Evolutionary conservation across 768 basidiomycete genomes (phyloP), one percentile per base, ranked within the genome.

Genomic region (Naganishia kalamii): DNA sequence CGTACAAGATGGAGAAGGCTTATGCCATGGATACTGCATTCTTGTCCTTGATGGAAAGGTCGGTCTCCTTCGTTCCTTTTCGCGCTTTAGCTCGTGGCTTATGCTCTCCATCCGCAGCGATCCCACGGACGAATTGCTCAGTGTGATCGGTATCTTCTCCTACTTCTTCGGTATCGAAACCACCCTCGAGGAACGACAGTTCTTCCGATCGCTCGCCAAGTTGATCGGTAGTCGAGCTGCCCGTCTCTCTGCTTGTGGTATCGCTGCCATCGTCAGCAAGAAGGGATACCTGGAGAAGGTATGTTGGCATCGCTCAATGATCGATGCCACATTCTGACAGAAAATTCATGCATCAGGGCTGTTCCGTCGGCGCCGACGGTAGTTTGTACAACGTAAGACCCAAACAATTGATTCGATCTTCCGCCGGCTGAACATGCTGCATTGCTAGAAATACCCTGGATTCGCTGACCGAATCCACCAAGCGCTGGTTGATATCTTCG

Each of bases 141-240:
- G 94, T 85, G 86, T 92, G 75, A 90, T 96, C 73, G 94, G 94
- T 50, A 91, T 99, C 72, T 97, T 99, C 81, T 85, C 88, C 7
- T 90, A 98, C 81, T 97, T 97, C 83, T 98, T 92, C 75, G 89
- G 89, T 41, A 81, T 98, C 46, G 93, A 97, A 80, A 97, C 96
- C 27, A 98, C 94, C 0, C 83, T 93, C 30, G 90, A 91, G 7
- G 94, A 99, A 79, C 88, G 94, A 27, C 89, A 94, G 74, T 98
- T 99, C 83, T 94, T 99, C 88, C 86, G 90, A 57, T 87, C 90
- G 2, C 85, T 98, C 40, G 90, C 94, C 0, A 87, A 87, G 72
- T 83, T 96, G 59, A 89, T 93, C 43, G 91, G 91, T 25, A 83
- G 87, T 32, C 86, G 94, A 23, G 90, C 94, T 0, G 96, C 94